These are phyloP conservation scores for Rhazya stricta DNA, from an alignment of 257 asterid genomes.

Conservation along the genomic window DNA sequence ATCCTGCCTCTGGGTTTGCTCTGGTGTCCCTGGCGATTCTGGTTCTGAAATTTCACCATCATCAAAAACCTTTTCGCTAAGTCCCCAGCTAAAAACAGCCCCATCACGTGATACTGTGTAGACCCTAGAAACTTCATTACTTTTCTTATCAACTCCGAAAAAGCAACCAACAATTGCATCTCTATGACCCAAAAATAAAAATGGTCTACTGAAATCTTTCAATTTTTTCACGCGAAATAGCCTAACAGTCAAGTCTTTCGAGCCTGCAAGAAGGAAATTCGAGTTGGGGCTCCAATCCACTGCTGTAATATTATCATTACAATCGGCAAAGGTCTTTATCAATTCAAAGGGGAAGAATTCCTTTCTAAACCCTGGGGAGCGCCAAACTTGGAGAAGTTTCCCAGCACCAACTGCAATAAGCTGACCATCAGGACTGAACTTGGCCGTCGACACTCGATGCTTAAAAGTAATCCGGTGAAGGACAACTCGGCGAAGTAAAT, in stretches of 20 bases:
- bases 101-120: constrained; percentile 88
- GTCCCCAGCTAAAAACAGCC: constrained; percentile 47
- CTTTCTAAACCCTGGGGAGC: constrained; percentile 79
- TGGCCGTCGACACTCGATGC: constrained; percentile 55
- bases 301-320: constrained; percentile 61
- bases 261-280: constrained; percentile 61
- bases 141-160: constrained; percentile 68
- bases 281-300: constrained; percentile 87
- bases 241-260: constrained; percentile 79
- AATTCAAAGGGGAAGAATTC: constrained; percentile 90
- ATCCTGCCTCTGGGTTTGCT: constrained; percentile 34
- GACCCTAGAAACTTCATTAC: constrained; percentile 41
- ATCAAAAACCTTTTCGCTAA: constrained; percentile 5
- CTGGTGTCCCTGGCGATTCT: constrained; percentile 84
- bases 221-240: constrained; percentile 51
- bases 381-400: constrained; percentile 88
- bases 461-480: constrained; percentile 82
- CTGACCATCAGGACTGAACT: constrained; percentile 77
- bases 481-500: constrained; percentile 70
- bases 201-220: constrained; percentile 49
- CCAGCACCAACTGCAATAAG: constrained; percentile 86
- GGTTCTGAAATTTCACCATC: constrained; percentile 53
- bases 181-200: constrained; percentile 74
- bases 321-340: constrained; percentile 68
- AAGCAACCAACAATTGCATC: constrained; percentile 75